Conservation (phyloP, 306 rosid species). For the Trifolium fragiferum region DNA sequence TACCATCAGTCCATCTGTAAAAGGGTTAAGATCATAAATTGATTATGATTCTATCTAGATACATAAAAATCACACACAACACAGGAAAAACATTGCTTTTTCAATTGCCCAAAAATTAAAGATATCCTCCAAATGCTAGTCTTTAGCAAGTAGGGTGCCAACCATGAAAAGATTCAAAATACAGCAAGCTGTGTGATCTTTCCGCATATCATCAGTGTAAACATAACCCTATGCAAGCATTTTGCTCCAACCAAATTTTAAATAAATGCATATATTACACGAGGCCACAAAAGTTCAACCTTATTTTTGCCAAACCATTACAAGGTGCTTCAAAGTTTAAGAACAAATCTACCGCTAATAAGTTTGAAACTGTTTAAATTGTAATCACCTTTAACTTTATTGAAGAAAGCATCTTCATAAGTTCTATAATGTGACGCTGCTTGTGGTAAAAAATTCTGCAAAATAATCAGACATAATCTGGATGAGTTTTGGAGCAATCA, state of each 20-base stretch:
- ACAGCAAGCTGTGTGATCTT: not conserved
- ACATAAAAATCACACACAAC: conserved; percentile 12
- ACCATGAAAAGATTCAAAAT: not conserved
- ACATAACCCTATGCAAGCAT: conserved; percentile 1
- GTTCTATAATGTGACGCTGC: conserved; percentile 53
- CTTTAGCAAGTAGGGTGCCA: not conserved
- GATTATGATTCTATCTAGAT: conserved; percentile 5
- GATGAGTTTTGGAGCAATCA: conserved; percentile 38
- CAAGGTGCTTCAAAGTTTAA: not conserved
- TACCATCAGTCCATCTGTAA: conserved; percentile 62
- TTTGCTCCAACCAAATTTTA: not conserved
- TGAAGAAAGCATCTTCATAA: conserved; percentile 70
- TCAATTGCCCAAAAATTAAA: not conserved
- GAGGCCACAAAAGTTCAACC: not conserved
- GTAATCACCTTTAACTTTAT: conserved; percentile 63
- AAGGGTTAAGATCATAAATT: conserved; percentile 30
- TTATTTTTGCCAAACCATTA: not conserved
- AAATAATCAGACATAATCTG: conserved; percentile 29
- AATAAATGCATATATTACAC: not conserved
- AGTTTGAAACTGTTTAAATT: not conserved
- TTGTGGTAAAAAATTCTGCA: conserved; percentile 64
- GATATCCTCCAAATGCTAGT: not conserved
- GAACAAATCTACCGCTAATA: not conserved
- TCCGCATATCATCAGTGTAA: not conserved
- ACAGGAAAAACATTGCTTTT: not conserved